A percentile compares a stretch with the other conserved stretches of the same genome.
phyloP scores from a whole-genome alignment of 768 basidiomycete species.

The Exidia glandulosa region DNA sequence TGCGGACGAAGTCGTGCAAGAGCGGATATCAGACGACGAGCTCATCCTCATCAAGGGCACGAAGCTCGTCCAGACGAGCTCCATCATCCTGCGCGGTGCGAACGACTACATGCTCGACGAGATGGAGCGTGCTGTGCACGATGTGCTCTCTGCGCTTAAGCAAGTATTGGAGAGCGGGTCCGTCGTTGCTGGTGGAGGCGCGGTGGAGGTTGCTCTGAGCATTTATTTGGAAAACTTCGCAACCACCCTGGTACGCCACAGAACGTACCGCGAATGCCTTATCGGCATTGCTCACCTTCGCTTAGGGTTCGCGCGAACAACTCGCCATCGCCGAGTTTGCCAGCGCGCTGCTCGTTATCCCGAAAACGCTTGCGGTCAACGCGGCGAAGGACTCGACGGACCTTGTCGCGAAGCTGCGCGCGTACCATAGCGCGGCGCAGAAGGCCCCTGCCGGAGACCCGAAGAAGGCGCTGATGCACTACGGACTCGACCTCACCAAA shows the following conservation, averaged over 20 bases:
- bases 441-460: slow-evolving; percentile 84
- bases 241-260: slow-evolving; percentile 71
- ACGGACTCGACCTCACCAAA: slow-evolving; percentile 89
- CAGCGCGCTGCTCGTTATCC: slow-evolving; percentile 81
- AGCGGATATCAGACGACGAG: slow-evolving; percentile 97
- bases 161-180: slow-evolving; percentile 91
- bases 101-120: slow-evolving; percentile 99
- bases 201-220: slow-evolving; percentile 91
- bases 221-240: slow-evolving; percentile 99
- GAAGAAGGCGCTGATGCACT: slow-evolving; percentile 80
- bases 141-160: slow-evolving; percentile 91
- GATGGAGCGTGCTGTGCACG: slow-evolving; percentile 96
- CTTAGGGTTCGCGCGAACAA: slow-evolving; percentile 92
- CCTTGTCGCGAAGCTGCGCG: slow-evolving; percentile 89
- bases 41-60: slow-evolving; percentile 96
- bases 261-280: background rate
- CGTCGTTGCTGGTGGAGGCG: slow-evolving; percentile 95
- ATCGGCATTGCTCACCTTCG: slow-evolving; percentile 3
- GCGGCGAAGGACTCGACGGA: slow-evolving; percentile 98
- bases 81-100: slow-evolving; percentile 88
- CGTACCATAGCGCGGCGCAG: slow-evolving; percentile 95
- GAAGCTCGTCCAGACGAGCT: slow-evolving; percentile 87
- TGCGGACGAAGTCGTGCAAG: slow-evolving; percentile 94
- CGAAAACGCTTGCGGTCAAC: slow-evolving; percentile 93
- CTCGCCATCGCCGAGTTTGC: slow-evolving; percentile 99